phyloP scores from a whole-genome alignment of 2,329 filamentous ascomycete species.

The Trichoderma atrobrunneum region DNA sequence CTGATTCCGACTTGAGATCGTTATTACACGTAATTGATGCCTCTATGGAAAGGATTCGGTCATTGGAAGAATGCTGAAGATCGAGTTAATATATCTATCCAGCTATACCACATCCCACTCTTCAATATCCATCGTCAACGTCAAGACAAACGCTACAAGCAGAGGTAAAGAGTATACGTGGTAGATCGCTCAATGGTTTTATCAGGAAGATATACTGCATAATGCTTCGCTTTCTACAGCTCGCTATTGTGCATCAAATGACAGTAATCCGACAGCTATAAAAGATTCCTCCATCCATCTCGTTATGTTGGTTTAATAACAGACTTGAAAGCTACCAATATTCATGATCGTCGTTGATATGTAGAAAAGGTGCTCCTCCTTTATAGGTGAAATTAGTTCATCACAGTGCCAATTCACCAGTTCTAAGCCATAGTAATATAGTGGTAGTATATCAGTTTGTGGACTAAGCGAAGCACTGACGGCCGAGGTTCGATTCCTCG shows the following conservation, averaged over 20 bases:
- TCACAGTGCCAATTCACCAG: neutral
- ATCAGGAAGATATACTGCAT: neutral
- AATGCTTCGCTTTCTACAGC: neutral
- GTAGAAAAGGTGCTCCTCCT: neutral
- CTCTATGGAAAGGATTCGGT: neutral
- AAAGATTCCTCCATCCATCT: neutral
- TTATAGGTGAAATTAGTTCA: neutral
- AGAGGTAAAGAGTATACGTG: neutral
- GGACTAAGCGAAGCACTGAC: conserved; percentile 27
- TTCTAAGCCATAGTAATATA: conserved; percentile 27
- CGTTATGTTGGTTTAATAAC: neutral
- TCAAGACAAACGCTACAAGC: neutral
- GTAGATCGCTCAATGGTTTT: neutral
- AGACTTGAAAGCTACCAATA: neutral
- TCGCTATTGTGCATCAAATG: neutral
- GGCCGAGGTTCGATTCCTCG: conserved; percentile 33
- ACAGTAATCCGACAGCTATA: neutral
- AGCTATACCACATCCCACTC: neutral
- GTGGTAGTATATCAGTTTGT: conserved; percentile 33
- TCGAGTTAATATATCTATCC: neutral
- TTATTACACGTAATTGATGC: neutral
- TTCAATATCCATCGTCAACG: neutral
- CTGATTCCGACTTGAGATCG: neutral
- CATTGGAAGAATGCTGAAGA: neutral
- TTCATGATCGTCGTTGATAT: neutral